Percentiles rank a stretch among this genome's conserved stretches.
Evolutionary conservation across 352 stramenopile species (phyloP).

Genomic region (Globisporangium splendens): DNA sequence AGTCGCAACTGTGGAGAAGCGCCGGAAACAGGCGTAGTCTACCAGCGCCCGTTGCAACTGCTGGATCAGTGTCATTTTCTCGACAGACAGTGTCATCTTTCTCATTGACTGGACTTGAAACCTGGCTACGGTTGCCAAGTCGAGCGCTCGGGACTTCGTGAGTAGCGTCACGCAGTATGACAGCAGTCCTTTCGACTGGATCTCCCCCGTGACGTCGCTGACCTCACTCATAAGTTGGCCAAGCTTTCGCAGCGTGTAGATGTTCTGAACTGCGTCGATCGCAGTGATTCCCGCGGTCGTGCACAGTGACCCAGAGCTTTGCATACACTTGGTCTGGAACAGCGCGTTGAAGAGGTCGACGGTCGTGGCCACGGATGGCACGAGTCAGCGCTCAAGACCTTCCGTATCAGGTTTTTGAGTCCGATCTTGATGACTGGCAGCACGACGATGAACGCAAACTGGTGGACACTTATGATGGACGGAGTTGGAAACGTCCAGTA

Average conservation of each 20-base stretch:
- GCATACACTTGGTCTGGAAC: constrained; percentile 21
- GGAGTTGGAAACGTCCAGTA: constrained; percentile 10
- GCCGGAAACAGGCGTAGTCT: too few species aligned
- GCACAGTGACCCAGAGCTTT: constrained; percentile 11
- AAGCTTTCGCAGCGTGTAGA: constrained; percentile 1
- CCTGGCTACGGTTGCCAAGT: background rate
- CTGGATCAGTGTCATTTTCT: too few species aligned
- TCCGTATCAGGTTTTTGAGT: constrained; percentile 1
- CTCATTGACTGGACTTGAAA: too few species aligned
- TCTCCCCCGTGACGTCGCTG: background rate
- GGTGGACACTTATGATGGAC: constrained; percentile 2
- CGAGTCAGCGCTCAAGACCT: background rate
- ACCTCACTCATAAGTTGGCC: background rate
- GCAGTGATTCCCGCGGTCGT: constrained; percentile 17
- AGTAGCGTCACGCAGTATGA: background rate
- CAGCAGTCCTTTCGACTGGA: background rate
- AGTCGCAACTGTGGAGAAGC: too few species aligned
- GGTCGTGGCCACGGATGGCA: background rate
- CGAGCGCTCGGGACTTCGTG: background rate
- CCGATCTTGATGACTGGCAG: constrained; percentile 8
- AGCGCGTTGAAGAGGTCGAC: constrained; percentile 15
- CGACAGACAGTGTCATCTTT: too few species aligned
- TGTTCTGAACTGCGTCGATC: constrained; percentile 6
- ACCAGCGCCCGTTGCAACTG: too few species aligned
- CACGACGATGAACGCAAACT: constrained; percentile 11